Evolutionary conservation across 495 filamentous ascomycete species (phyloP), one percentile per base, ranked within the genome.

Genomic region (Tetracladium marchalianum): DNA sequence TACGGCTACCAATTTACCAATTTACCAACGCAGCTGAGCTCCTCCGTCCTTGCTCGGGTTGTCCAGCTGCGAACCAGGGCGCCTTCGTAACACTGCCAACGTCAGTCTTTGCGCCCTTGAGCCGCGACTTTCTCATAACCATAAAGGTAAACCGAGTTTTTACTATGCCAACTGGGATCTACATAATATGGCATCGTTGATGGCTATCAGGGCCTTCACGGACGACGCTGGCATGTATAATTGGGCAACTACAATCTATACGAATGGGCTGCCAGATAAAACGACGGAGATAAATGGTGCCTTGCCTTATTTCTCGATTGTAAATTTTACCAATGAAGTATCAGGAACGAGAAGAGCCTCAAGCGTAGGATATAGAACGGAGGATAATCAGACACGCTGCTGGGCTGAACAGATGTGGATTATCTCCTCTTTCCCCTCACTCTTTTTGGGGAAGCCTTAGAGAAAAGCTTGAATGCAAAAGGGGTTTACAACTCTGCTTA

Each of bases 1-100:
- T 68, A 73, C 40, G 69, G 69, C 1, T 72, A 71, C 45, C 50
- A 72, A 45, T 49, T 73, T 72, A 71, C 45, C 50, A 72, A 45
- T 49, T 73, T 16, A 66, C 70, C 13, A 73, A 72, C 44, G 62
- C 59, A 4, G 67, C 66, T 8, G 70, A 73, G 44, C 46, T 73
- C 4, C 46, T 73, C 54, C 56, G 64, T 1, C 52, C 39, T 13
- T 72, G 68, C 18, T 7, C 37, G n/a, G 40, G 34, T 5, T 48
- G 34, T 48, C 11, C 38, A 5, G 15, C 17, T n/a, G 22, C 11
- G 11, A 19, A 43, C 11, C 45, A 59, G 10, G 46, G 46, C 5
- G 47, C 54, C 8, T 52, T 61, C 7, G 46, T 46, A 18, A 51
- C 41, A 9, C 61, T 68, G 60, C 43, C 71, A 42, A 41, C 40